A percentile compares a stretch with the other conserved stretches of the same genome.
These are phyloP conservation scores for Floccularia luteovirens DNA, from an alignment of 768 basidiomycete genomes.

Conservation along the genomic window DNA sequence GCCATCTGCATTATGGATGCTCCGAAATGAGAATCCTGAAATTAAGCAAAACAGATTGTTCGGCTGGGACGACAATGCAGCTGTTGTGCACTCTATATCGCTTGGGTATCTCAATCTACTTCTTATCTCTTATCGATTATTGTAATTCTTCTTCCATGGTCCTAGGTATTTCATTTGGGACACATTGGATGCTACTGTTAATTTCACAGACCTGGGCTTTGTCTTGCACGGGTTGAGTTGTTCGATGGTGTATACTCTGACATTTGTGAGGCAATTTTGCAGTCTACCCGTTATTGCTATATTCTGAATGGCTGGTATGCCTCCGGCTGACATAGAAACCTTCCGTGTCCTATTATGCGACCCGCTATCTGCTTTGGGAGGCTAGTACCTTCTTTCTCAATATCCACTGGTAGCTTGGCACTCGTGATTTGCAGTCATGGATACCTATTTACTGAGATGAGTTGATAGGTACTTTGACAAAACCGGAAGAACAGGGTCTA, in stretches of 20 bases:
- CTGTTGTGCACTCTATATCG: conserved; percentile 59
- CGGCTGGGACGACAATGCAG: conserved; percentile 60
- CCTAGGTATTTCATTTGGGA: conserved; percentile 83
- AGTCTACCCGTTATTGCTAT: conserved; percentile 4
- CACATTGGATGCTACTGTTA: conserved; percentile 56
- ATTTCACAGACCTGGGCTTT: conserved; percentile 68
- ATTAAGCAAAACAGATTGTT: conserved; percentile 60
- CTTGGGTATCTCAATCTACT: conserved; percentile 43
- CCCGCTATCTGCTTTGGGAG: conserved; percentile 81
- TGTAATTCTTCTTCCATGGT: not conserved
- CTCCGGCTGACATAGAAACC: conserved; percentile 40
- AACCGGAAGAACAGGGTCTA: conserved; percentile 61
- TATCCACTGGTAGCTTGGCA: conserved; percentile 69
- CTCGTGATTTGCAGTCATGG: not conserved
- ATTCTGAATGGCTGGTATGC: conserved; percentile 1
- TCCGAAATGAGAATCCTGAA: conserved; percentile 30
- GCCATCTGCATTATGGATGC: conserved; percentile 48
- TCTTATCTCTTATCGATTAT: not conserved
- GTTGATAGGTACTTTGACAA: conserved; percentile 83
- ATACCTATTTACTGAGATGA: conserved; percentile 22
- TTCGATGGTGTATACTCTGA: conserved; percentile 53
- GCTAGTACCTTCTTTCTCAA: conserved; percentile 83
- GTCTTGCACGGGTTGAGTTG: conserved; percentile 74
- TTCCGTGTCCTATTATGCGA: conserved; percentile 73
- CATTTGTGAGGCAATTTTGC: conserved; percentile 68